Conservation (phyloP, 805 yeast species). For the Pichia eremophila region DNA sequence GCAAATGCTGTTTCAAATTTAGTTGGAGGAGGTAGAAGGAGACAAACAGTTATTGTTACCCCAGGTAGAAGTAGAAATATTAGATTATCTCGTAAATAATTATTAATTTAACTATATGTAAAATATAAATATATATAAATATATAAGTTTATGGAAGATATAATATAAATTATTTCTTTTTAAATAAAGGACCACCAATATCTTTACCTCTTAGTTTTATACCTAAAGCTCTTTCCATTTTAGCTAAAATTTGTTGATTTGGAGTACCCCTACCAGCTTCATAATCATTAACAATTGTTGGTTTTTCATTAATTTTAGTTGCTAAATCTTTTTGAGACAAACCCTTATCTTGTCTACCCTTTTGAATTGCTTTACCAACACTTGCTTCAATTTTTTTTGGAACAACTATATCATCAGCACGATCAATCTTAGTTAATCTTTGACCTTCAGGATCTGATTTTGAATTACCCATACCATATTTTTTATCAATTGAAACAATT, state of each 20-base stretch:
- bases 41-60: neutral
- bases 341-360: slow-evolving; percentile 80
- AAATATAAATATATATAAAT: too few species aligned
- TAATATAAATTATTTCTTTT: slow-evolving; percentile 41
- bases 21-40: neutral
- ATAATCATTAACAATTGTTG: slow-evolving; percentile 88
- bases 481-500: slow-evolving; percentile 87
- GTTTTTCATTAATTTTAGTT: slow-evolving; percentile 91
- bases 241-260: slow-evolving; percentile 87
- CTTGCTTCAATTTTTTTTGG: slow-evolving; percentile 76
- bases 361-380: slow-evolving; percentile 82
- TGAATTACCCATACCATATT: slow-evolving; percentile 62
- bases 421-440: slow-evolving; percentile 85
- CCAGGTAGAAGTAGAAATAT: neutral
- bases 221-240: slow-evolving; percentile 89
- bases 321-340: slow-evolving; percentile 95
- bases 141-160: too few species aligned
- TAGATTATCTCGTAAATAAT: too few species aligned
- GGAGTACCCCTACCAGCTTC: slow-evolving; percentile 96
- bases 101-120: too few species aligned
- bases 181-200: slow-evolving; percentile 80
- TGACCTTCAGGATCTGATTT: slow-evolving; percentile 83
- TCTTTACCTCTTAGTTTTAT: slow-evolving; percentile 93
- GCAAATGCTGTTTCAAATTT: slow-evolving; percentile 1
- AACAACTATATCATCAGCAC: slow-evolving; percentile 86